phyloP scores from a whole-genome alignment of 1,284 basidiomycete genomes.

The Ustilago cynodontis region DNA sequence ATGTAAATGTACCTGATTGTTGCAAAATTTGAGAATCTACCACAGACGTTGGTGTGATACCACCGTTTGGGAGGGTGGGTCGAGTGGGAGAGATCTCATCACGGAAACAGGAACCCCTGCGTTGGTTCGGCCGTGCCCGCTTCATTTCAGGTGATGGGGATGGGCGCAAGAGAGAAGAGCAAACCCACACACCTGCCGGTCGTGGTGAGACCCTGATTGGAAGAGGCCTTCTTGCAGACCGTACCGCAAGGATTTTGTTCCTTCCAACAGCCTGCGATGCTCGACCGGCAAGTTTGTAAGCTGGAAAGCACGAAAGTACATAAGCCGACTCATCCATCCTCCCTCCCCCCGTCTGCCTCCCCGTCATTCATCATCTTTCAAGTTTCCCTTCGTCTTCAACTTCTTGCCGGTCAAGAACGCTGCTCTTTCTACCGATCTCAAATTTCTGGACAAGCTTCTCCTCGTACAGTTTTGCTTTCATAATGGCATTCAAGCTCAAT shows the following conservation, averaged over 20 bases:
- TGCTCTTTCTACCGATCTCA: neutral
- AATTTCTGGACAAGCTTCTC: neutral
- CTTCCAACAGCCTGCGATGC: too few relatives aligned
- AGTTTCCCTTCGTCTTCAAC: neutral
- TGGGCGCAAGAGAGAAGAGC: neutral
- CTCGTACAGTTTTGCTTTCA: neutral
- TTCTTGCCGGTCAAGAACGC: conserved; percentile 16
- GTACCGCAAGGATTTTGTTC: neutral
- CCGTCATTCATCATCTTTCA: neutral
- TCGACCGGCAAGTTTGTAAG: too few relatives aligned
- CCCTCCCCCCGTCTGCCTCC: neutral
- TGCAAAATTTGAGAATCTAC: neutral
- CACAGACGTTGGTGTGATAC: neutral
- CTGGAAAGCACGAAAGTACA: too few relatives aligned
- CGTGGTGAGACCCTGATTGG: too few relatives aligned
- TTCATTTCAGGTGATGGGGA: neutral
- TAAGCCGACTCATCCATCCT: neutral
- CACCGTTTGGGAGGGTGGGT: neutral
- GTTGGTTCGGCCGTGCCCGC: neutral
- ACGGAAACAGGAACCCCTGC: neutral
- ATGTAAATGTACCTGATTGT: neutral
- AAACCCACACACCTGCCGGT: neutral
- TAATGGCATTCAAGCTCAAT: conserved; percentile 37
- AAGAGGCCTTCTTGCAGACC: neutral
- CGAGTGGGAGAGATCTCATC: neutral